phyloP scores from a whole-genome alignment of 176 grass and related monocot species.

The Panicum miliaceum region DNA sequence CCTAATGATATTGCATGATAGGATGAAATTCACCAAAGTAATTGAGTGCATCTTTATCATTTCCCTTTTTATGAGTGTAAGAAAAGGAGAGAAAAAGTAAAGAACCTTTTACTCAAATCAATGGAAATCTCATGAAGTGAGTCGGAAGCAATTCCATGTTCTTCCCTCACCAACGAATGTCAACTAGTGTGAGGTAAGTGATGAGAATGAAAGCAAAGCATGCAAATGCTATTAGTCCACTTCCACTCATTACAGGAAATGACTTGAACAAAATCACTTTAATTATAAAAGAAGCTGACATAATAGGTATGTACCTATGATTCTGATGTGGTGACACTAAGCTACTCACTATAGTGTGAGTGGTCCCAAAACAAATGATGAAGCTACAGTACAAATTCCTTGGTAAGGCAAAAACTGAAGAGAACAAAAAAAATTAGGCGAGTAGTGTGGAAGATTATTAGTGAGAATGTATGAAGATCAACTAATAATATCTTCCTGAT shows the following conservation, averaged over 20 bases:
- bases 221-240: constrained; percentile 17
- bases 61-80: constrained; percentile 25
- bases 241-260: constrained; percentile 35
- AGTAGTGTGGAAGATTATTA: neutral
- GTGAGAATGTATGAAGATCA: neutral
- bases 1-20: constrained; percentile 38
- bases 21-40: constrained; percentile 39
- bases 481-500: neutral
- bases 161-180: constrained; percentile 46
- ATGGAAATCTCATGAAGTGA: constrained; percentile 51
- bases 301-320: constrained; percentile 20
- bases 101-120: constrained; percentile 38
- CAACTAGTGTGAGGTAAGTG: constrained; percentile 48
- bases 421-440: too few species aligned
- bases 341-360: neutral
- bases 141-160: constrained; percentile 59
- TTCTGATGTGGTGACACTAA: neutral
- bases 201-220: constrained; percentile 46
- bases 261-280: constrained; percentile 21
- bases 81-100: constrained; percentile 25
- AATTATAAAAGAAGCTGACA: constrained; percentile 13
- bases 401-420: neutral
- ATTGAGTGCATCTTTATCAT: constrained; percentile 6
- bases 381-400: neutral
- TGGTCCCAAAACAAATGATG: neutral